phyloP scores from a whole-genome alignment of 139 green algal species.

The Asterochloris sp. region DNA sequence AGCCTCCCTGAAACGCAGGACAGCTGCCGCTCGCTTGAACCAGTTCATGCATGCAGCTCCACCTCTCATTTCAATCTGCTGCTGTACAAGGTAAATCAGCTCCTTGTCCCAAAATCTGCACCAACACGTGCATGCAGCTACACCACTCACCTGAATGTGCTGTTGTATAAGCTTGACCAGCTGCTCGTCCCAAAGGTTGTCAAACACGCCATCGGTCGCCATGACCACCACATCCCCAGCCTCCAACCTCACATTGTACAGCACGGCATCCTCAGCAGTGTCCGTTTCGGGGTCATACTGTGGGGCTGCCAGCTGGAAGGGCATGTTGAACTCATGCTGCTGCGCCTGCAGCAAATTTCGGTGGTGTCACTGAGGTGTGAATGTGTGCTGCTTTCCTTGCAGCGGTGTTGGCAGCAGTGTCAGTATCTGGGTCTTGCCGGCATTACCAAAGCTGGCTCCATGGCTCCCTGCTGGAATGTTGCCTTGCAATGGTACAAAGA shows the following conservation, averaged over 20 bases:
- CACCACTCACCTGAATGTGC: conserved; percentile 4
- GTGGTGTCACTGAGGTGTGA: background rate
- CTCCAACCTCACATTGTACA: conserved; percentile 50
- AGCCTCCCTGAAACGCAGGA: no score
- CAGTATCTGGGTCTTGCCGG: no score
- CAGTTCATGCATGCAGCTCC: no score
- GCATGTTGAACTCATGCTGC: conserved; percentile 97
- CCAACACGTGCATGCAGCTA: background rate
- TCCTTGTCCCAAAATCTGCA: no score
- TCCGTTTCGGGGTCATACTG: conserved; percentile 11
- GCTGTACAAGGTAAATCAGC: no score
- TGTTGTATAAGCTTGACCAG: conserved; percentile 51
- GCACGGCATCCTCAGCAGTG: conserved; percentile 41
- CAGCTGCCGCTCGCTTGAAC: no score
- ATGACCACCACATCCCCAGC: conserved; percentile 79
- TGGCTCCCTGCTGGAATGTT: no score
- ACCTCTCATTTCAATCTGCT: no score
- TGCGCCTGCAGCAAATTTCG: conserved; percentile 47
- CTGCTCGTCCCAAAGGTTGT: conserved; percentile 95
- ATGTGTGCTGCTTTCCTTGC: no score
- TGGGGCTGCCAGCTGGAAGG: conserved; percentile 77
- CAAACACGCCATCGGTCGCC: conserved; percentile 92
- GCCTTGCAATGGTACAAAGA: no score
- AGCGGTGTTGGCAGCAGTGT: no score
- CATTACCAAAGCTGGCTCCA: no score